phyloP scores from a whole-genome alignment of 2,329 filamentous ascomycete genomes.

The Colletotrichum sp. region DNA sequence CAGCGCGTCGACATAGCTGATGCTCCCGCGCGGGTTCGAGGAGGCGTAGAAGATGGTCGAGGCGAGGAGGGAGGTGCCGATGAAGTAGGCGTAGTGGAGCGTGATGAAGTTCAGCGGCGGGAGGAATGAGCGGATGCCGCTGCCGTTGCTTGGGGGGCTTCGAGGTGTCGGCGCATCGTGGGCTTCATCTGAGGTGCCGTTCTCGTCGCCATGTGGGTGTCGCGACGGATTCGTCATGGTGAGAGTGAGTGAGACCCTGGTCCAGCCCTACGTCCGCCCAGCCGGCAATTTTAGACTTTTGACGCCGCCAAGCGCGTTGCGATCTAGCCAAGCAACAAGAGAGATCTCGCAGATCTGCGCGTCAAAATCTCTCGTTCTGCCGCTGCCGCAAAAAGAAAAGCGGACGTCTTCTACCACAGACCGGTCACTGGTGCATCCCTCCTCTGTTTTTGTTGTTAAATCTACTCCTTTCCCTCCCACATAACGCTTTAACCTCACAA shows the following conservation, averaged over 20 bases:
- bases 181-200: too few relatives aligned
- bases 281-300: background rate
- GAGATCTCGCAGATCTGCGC: background rate
- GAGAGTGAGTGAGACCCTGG: background rate
- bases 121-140: background rate
- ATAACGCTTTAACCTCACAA: background rate
- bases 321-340: background rate
- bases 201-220: background rate
- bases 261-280: background rate
- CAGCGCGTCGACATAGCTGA: conserved; percentile 68
- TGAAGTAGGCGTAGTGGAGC: conserved; percentile 72
- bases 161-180: background rate
- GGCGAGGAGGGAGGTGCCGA: conserved; percentile 56
- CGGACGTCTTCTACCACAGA: too few relatives aligned
- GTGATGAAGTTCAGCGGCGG: conserved; percentile 65
- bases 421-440: too few relatives aligned
- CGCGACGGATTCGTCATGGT: background rate
- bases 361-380: background rate
- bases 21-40: conserved; percentile 53
- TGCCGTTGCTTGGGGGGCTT: too few relatives aligned
- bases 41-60: conserved; percentile 67
- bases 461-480: background rate
- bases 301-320: background rate
- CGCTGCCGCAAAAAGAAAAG: background rate
- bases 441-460: too few relatives aligned